Evolutionary conservation across 1,284 basidiomycete genomes (phyloP).

Genomic region (Mycosarcoma maydis): DNA sequence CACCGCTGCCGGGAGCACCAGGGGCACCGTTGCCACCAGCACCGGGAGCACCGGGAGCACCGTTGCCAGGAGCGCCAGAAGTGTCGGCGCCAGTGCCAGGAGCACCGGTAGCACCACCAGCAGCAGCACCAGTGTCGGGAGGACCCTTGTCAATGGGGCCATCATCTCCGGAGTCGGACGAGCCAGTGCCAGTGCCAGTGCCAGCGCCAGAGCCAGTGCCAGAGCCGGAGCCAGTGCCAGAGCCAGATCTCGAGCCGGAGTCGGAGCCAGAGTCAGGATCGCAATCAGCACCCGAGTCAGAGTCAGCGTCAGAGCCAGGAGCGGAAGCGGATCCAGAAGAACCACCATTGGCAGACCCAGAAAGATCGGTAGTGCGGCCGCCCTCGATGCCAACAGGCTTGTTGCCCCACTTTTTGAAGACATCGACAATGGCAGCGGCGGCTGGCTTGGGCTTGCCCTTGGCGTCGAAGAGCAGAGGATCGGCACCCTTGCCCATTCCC

Average conservation of each 20-base stretch:
- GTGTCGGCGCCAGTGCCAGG: slow-evolving; percentile 6
- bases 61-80: neutral
- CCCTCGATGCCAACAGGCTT: slow-evolving; percentile 37
- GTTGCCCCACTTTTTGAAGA: slow-evolving; percentile 47
- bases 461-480: slow-evolving; percentile 34
- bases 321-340: neutral
- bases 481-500: slow-evolving; percentile 19
- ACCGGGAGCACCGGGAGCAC: slow-evolving; percentile 1
- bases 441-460: slow-evolving; percentile 40
- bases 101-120: slow-evolving; percentile 5
- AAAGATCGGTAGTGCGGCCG: slow-evolving; percentile 15
- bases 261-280: neutral
- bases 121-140: slow-evolving; percentile 1
- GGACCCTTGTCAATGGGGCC: slow-evolving; percentile 8
- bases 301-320: neutral
- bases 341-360: neutral
- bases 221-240: slow-evolving; percentile 1
- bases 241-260: slow-evolving; percentile 2
- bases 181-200: slow-evolving; percentile 13
- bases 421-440: slow-evolving; percentile 40
- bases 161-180: slow-evolving; percentile 7
- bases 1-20: neutral
- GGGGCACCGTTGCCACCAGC: neutral
- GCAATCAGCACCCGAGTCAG: too few species aligned
- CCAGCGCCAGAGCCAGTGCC: neutral